Conservation (phyloP, 495 filamentous ascomycete genomes). For the Penicillium bovifimosum region DNA sequence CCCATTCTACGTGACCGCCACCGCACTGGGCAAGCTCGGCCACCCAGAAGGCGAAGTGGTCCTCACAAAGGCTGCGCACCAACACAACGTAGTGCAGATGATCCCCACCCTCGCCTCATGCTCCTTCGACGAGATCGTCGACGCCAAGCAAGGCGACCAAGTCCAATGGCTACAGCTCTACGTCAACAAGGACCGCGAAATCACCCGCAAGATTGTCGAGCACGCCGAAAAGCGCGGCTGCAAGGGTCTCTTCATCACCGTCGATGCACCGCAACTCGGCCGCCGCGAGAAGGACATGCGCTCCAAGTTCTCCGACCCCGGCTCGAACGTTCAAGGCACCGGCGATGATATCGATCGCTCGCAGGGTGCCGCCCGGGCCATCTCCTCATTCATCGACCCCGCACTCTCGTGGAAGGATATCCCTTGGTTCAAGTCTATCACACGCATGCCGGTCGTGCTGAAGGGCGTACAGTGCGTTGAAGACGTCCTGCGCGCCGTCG, state of each 20-base stretch:
- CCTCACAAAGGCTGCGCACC: constrained; percentile 74
- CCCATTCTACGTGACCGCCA: constrained; percentile 91
- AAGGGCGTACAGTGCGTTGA: constrained; percentile 97
- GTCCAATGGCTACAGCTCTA: constrained; percentile 97
- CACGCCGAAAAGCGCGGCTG: constrained; percentile 91
- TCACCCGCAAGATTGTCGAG: constrained; percentile 84
- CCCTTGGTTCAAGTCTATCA: constrained; percentile 88
- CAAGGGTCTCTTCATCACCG: constrained; percentile 96
- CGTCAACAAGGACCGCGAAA: constrained; percentile 92
- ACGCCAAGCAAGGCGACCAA: constrained; percentile 73
- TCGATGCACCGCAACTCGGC: constrained; percentile 93
- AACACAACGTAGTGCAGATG: constrained; percentile 91
- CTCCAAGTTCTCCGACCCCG: constrained; percentile 80
- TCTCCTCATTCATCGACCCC: constrained; percentile 95
- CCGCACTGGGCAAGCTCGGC: constrained; percentile 86
- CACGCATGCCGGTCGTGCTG: constrained; percentile 92
- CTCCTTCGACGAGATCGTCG: constrained; percentile 94
- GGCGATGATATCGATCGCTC: constrained; percentile 69
- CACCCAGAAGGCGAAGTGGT: constrained; percentile 85
- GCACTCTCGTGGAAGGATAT: constrained; percentile 87
- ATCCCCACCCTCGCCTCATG: constrained; percentile 97
- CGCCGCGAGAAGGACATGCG: constrained; percentile 95
- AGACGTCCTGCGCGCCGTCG: constrained; percentile 82
- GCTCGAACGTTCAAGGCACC: constrained; percentile 72
- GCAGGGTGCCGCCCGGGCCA: constrained; percentile 87